Conservation (phyloP, 768 basidiomycete species). For the Pleurotus salmoneostramineus region DNA sequence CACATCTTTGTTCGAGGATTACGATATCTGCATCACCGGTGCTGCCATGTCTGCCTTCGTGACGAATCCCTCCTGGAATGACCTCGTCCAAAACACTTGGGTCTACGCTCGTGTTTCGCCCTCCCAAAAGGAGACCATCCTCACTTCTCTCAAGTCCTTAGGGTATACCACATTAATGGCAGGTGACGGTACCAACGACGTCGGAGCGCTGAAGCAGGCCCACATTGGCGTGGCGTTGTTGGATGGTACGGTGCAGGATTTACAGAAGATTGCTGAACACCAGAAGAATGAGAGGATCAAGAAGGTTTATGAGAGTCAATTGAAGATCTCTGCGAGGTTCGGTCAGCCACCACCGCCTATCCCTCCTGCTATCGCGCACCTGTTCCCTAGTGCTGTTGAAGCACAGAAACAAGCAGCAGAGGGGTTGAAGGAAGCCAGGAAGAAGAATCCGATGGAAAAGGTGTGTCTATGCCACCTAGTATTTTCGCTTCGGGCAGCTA, state of each 20-base stretch:
- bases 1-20: slow-evolving; percentile 68
- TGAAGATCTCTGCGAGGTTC: slow-evolving; percentile 86
- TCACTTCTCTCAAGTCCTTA: slow-evolving; percentile 83
- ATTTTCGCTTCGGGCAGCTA: neutral
- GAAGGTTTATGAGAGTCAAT: slow-evolving; percentile 95
- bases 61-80: slow-evolving; percentile 62
- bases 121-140: slow-evolving; percentile 91
- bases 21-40: slow-evolving; percentile 97
- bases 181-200: slow-evolving; percentile 98
- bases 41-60: slow-evolving; percentile 89
- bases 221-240: slow-evolving; percentile 93
- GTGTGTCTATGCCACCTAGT: slow-evolving; percentile 33
- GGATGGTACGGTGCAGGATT: slow-evolving; percentile 87
- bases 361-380: slow-evolving; percentile 79
- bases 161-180: slow-evolving; percentile 97
- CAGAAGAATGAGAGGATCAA: slow-evolving; percentile 88
- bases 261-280: slow-evolving; percentile 91
- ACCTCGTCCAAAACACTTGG: slow-evolving; percentile 93
- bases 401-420: slow-evolving; percentile 81
- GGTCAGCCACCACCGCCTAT: slow-evolving; percentile 93
- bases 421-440: slow-evolving; percentile 59
- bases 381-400: slow-evolving; percentile 87
- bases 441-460: slow-evolving; percentile 89
- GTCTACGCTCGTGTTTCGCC: slow-evolving; percentile 99
- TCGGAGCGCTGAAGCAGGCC: slow-evolving; percentile 96